Evolutionary conservation across 805 yeast species (phyloP).

Genomic region (Millerago galiae): DNA sequence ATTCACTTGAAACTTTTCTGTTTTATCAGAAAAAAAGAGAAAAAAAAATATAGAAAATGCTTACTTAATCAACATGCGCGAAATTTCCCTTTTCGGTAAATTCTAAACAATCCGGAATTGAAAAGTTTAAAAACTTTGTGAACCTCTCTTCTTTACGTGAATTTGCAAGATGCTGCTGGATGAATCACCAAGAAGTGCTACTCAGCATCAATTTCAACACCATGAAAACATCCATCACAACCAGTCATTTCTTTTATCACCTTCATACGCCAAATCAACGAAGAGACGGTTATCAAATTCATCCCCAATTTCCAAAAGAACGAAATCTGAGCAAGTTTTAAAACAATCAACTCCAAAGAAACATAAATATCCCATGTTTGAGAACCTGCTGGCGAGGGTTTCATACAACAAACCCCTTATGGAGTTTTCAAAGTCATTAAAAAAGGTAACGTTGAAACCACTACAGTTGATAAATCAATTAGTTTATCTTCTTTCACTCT

Average conservation of each 20-base stretch:
- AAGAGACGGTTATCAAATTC: constrained; percentile 32
- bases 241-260: background rate
- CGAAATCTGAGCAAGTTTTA: constrained; percentile 10
- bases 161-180: constrained; percentile 1
- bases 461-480: constrained; percentile 15
- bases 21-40: background rate
- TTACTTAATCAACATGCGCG: background rate
- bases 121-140: background rate
- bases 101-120: constrained; percentile 1
- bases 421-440: constrained; percentile 18
- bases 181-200: background rate
- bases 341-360: constrained; percentile 1
- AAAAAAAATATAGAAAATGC: background rate
- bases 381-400: constrained; percentile 19
- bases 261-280: background rate
- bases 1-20: background rate
- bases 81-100: constrained; percentile 3
- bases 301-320: constrained; percentile 26
- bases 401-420: constrained; percentile 21
- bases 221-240: background rate
- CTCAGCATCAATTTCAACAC: background rate
- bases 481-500: constrained; percentile 10
- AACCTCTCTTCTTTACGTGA: background rate
- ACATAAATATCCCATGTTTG: constrained; percentile 20
- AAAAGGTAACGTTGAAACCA: constrained; percentile 15